phyloP scores from a whole-genome alignment of 805 yeast genomes.

The Hanseniaspora pseudoguilliermondii region DNA sequence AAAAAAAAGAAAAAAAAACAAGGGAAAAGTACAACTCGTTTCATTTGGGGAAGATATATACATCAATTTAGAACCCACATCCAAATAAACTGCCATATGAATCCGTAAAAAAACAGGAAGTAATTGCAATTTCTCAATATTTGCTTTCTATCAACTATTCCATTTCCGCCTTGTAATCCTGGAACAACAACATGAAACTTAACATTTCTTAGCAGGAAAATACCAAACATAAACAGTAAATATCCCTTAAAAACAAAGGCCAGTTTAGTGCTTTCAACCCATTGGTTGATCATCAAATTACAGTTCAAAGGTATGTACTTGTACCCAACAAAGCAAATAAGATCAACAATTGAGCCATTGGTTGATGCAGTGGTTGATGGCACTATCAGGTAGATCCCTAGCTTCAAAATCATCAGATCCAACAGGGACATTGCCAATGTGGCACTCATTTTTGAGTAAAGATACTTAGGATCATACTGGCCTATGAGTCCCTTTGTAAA shows the following conservation, averaged over 20 bases:
- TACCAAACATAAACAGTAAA: constrained; percentile 45
- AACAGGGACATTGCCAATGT: constrained; percentile 69
- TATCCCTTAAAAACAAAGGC: constrained; percentile 35
- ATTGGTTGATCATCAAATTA: constrained; percentile 26
- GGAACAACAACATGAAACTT: constrained; percentile 30
- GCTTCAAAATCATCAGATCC: constrained; percentile 62
- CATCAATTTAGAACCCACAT: constrained; percentile 52
- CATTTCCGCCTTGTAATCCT: constrained; percentile 31
- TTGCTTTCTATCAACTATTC: constrained; percentile 49
- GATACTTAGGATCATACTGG: constrained; percentile 80
- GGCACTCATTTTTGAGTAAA: constrained; percentile 77
- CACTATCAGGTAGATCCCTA: constrained; percentile 66
- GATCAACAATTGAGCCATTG: constrained; percentile 51
- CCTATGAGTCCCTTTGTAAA: constrained; percentile 75
- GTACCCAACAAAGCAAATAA: constrained; percentile 83
- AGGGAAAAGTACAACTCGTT: no score
- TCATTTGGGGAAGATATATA: no score
- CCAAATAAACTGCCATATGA: constrained; percentile 60
- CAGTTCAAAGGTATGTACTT: constrained; percentile 72
- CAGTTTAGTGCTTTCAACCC: constrained; percentile 33
- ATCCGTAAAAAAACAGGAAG: constrained; percentile 72
- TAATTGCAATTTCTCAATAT: constrained; percentile 74
- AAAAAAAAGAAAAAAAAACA: not conserved
- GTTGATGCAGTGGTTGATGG: constrained; percentile 14
- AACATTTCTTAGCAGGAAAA: constrained; percentile 48